Evolutionary conservation across 306 rosid genomes (phyloP).

Genomic region (Cucurbita maxima): DNA sequence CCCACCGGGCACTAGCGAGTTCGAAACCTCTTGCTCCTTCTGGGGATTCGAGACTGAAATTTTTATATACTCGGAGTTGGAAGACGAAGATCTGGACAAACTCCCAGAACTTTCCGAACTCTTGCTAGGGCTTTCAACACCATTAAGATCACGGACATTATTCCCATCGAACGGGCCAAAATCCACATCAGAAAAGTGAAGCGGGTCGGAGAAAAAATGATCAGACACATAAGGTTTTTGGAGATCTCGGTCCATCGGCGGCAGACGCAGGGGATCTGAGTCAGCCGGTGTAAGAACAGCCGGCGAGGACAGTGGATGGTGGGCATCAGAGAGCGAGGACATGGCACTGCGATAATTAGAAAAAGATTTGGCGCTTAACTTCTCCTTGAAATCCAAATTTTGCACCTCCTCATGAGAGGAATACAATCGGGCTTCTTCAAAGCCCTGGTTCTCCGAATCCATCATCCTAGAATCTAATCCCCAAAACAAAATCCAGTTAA

Average conservation of each 20-base stretch:
- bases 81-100: constrained; percentile 31
- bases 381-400: constrained; percentile 42
- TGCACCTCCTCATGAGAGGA: constrained; percentile 43
- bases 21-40: constrained; percentile 59
- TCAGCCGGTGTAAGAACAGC: constrained; percentile 12
- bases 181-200: constrained; percentile 51
- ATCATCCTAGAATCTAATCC: constrained; percentile 35
- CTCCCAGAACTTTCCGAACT: constrained; percentile 27
- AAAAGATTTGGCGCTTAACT: constrained; percentile 26
- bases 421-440: constrained; percentile 33
- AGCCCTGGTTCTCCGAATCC: constrained; percentile 59
- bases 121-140: constrained; percentile 35
- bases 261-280: constrained; percentile 34
- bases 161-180: constrained; percentile 61
- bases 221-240: constrained; percentile 26
- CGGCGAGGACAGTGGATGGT: constrained; percentile 31
- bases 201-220: constrained; percentile 47
- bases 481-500: neutral
- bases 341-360: constrained; percentile 64
- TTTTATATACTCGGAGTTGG: constrained; percentile 35
- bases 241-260: constrained; percentile 21
- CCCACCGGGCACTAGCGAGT: constrained; percentile 70
- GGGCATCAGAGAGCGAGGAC: constrained; percentile 37
- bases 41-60: constrained; percentile 74
- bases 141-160: constrained; percentile 20